Base-by-base conservation (phyloP, 1,284 basidiomycete species). In the Tylopilus orsonianus region DNA sequence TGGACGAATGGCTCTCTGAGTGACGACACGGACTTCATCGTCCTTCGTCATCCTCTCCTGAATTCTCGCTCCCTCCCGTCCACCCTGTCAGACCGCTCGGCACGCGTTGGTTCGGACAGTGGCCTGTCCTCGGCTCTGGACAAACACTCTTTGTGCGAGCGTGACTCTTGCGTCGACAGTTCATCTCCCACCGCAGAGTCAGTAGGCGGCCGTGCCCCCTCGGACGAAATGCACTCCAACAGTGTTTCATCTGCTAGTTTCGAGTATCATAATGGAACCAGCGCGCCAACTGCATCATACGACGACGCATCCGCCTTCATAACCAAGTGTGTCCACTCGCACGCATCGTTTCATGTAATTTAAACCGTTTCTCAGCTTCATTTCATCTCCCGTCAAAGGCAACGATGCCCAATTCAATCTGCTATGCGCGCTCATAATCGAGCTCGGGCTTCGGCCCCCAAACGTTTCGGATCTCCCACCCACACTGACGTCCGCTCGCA, bases 401-500 rank as follows among this genome's bases (percentile, higher is more conserved):
- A 65, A 69, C 23, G 69, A 72, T 54, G 61, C 69, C 56, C 71
- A 75, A 41, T 71, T 76, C 30, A 68, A 70, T 12, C 67, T 79
- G 26, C 67, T 80, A 19, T 79, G 80, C 41, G 75, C 79, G 0
- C 71, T 83, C 48, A 74, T 81, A 51, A 68, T 80, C 36, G 80
- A 83, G 57, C 67, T 83, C 8, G 81, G 80, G 14, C 66, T 83
- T 22, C 71, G 73, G 13, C 66, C 70, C 0, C 50, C 64, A 1
- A 61, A 71, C 10, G 64, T 71, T 13, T 39, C 50, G 7, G 49
- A 59, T 44, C 69, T 86, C 6, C 87, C 87, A 3, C 66, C 65
- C 24, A 77, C 83, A 0, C 65, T 89, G 41, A 78, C 66, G 22
- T 71, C 82, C 12, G 86, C 86, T 12, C 81, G 77, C 56, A 75